A percentile compares a stretch with the other conserved stretches of the same genome.
phyloP scores from a whole-genome alignment of 495 filamentous ascomycete species.

The Glutinoglossum americanum region DNA sequence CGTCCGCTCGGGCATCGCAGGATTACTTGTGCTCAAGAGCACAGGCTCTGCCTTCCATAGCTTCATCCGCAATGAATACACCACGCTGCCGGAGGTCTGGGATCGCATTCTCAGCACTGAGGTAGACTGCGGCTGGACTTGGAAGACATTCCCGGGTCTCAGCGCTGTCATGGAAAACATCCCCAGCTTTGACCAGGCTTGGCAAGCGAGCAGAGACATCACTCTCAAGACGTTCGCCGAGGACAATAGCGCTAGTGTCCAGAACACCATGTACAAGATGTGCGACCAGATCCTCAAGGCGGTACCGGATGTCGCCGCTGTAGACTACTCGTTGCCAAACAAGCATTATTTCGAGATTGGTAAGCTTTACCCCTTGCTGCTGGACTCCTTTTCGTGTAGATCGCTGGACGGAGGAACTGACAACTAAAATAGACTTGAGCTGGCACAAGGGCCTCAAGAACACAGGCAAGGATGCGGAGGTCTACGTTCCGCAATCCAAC shows the following conservation, averaged over 20 bases:
- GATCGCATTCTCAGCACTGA: conserved; percentile 90
- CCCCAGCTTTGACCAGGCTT: conserved; percentile 56
- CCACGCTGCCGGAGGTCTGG: conserved; percentile 71
- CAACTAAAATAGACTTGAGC: conserved; percentile 46
- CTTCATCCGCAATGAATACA: conserved; percentile 83
- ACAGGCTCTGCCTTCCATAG: conserved; percentile 94
- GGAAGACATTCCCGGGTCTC: conserved; percentile 47
- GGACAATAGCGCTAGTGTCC: conserved; percentile 78
- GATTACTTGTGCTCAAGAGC: conserved; percentile 80
- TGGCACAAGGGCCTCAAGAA: conserved; percentile 97
- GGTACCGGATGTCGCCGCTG: conserved; percentile 46
- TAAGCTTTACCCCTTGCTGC: conserved; percentile 25
- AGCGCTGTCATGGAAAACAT: conserved; percentile 41
- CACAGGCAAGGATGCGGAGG: conserved; percentile 88
- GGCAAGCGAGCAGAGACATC: conserved; percentile 50
- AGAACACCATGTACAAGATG: conserved; percentile 99
- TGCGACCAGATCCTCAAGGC: conserved; percentile 61
- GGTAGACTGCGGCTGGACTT: conserved; percentile 67
- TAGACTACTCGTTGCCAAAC: conserved; percentile 77
- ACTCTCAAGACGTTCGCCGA: conserved; percentile 83
- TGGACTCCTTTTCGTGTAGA: not conserved
- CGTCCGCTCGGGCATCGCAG: conserved; percentile 46
- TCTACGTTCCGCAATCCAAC: conserved; percentile 78
- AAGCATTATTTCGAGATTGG: conserved; percentile 98
- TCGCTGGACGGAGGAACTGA: not conserved